A percentile compares a stretch with the other conserved stretches of the same genome.
Evolutionary conservation across 495 filamentous ascomycete species (phyloP).

Genomic region (Aspergillus sclerotioniger): DNA sequence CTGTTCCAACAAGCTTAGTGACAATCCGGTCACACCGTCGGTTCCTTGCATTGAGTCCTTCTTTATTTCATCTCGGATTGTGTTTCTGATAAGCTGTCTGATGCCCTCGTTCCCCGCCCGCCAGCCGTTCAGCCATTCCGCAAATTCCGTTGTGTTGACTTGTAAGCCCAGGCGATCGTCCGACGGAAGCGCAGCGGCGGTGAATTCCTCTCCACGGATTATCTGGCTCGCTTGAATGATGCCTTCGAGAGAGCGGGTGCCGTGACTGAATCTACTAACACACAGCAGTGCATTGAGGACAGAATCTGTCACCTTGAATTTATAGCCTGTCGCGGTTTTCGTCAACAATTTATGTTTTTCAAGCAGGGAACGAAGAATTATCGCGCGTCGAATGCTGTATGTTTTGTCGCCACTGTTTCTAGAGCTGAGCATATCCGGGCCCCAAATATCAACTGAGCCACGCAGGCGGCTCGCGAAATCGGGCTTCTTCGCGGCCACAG

Average conservation of each 20-base stretch:
- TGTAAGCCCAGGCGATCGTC: conserved; percentile 4
- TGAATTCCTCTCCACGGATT: not conserved
- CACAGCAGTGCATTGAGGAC: not conserved
- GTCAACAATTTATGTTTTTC: not conserved
- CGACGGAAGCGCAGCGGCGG: conserved; percentile 2
- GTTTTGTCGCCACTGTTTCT: not conserved
- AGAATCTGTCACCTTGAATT: not conserved
- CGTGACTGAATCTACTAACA: conserved; percentile 1
- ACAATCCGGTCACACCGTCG: no score
- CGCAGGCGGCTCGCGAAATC: conserved; percentile 12
- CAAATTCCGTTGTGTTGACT: not conserved
- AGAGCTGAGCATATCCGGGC: not conserved
- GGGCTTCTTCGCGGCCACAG: not conserved
- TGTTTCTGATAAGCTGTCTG: no score
- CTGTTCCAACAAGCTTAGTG: no score
- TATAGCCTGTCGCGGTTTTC: not conserved
- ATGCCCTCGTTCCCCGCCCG: no score
- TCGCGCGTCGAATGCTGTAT: conserved; percentile 5
- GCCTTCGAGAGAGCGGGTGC: conserved; percentile 4
- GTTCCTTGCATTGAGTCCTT: no score
- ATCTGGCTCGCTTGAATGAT: conserved; percentile 1
- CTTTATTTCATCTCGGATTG: no score
- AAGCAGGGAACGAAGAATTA: not conserved
- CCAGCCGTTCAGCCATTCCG: no score
- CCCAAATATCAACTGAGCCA: conserved; percentile 3